These are phyloP conservation scores for Xerocomus subilludens DNA, from an alignment of 1,284 basidiomycete species.

Conservation along the genomic window DNA sequence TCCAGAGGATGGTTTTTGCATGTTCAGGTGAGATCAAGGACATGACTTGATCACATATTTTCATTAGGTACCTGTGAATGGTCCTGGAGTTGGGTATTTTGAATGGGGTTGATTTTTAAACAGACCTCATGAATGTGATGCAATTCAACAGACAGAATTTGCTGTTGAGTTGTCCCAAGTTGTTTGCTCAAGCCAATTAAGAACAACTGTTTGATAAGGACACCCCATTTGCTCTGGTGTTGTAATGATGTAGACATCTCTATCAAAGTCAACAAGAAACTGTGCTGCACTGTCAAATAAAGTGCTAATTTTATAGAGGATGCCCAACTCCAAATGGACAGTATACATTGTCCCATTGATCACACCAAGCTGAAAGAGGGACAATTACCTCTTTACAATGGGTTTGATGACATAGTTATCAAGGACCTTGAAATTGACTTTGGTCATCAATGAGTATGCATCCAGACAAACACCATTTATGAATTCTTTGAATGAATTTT, in stretches of 20 bases:
- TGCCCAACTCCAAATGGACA: fast-evolving
- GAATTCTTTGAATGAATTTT: conserved; percentile 58
- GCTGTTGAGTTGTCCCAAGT: conserved; percentile 67
- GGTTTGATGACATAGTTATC: conserved; percentile 60
- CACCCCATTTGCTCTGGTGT: conserved; percentile 20
- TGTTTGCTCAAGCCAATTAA: conserved; percentile 71
- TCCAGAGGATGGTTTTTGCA: conserved; percentile 59
- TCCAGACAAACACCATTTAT: conserved; percentile 60
- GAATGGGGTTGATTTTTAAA: not conserved
- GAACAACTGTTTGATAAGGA: conserved; percentile 55
- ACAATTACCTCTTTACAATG: conserved; percentile 62
- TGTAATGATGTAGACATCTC: conserved; percentile 55
- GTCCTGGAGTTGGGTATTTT: not conserved
- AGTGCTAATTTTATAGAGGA: not conserved
- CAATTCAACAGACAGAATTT: conserved; percentile 61
- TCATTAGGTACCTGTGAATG: conserved; percentile 63
- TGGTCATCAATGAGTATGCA: conserved; percentile 62
- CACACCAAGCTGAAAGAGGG: conserved; percentile 50
- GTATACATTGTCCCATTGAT: conserved; percentile 57
- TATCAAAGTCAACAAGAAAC: conserved; percentile 43
- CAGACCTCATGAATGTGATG: conserved; percentile 71
- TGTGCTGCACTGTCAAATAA: conserved; percentile 32
- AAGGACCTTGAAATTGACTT: conserved; percentile 63
- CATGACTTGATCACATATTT: conserved; percentile 65
- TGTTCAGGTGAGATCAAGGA: conserved; percentile 63